Percentiles rank a stretch among this genome's conserved stretches.
These are phyloP conservation scores for Otatea glauca DNA, from an alignment of 176 grass and related monocot genomes.

Conservation along the genomic window DNA sequence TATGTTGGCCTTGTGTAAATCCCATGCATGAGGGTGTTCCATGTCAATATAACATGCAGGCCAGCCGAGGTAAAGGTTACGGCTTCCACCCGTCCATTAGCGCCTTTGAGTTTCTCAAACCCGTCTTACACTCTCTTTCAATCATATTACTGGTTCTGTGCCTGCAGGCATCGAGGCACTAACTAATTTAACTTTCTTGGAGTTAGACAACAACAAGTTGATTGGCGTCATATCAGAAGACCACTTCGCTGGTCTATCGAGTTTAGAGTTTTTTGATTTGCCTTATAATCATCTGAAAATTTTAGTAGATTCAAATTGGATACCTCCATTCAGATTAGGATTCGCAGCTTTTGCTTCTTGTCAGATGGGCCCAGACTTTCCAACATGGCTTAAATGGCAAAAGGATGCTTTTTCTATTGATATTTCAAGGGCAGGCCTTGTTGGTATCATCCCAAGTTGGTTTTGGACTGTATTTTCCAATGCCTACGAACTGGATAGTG, in stretches of 20 bases:
- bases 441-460: background rate
- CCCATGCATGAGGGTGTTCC: too few species aligned
- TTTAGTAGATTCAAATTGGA: background rate
- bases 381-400: background rate
- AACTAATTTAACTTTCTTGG: background rate
- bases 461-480: background rate
- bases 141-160: conserved; percentile 29
- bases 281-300: background rate
- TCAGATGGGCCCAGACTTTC: background rate
- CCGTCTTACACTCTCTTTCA: conserved; percentile 29
- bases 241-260: background rate
- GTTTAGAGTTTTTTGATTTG: background rate
- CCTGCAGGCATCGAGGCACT: conserved; percentile 29
- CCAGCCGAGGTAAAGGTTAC: too few species aligned
- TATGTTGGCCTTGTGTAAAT: too few species aligned
- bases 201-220: background rate
- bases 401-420: background rate
- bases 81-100: too few species aligned
- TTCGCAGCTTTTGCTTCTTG: background rate
- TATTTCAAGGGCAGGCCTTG: background rate
- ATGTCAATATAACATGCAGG: too few species aligned
- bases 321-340: background rate
- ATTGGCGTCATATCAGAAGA: background rate
- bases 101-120: too few species aligned
- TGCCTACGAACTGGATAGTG: background rate